Evolutionary conservation across 208 protist genomes (phyloP).

Genomic region (Angomonas ambiguus): DNA sequence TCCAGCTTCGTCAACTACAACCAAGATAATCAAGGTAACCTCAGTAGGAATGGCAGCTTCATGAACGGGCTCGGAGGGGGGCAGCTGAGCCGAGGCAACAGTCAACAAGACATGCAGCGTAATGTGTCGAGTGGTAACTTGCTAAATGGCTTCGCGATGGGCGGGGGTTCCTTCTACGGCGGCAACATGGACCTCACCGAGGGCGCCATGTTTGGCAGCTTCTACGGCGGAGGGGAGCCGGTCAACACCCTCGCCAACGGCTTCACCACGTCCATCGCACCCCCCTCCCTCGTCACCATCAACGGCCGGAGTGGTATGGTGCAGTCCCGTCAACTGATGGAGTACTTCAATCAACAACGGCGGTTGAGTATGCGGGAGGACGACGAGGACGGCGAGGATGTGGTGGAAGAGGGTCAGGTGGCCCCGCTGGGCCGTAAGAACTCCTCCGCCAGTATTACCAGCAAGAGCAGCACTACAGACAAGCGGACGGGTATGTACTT

Average conservation of each 20-base stretch:
- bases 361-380: slow-evolving; percentile 17
- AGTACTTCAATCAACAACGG: not conserved
- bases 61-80: not conserved
- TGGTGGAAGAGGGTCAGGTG: slow-evolving; percentile 14
- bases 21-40: not conserved
- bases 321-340: not conserved
- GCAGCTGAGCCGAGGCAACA: not conserved
- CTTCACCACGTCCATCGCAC: not conserved
- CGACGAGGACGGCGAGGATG: slow-evolving; percentile 19
- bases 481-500: slow-evolving; percentile 72
- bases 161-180: slow-evolving; percentile 3
- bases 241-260: not conserved
- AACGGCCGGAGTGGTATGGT: not conserved
- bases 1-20: not conserved
- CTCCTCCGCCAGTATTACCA: slow-evolving; percentile 26
- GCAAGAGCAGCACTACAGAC: slow-evolving; percentile 35
- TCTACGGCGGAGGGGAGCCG: slow-evolving; percentile 2
- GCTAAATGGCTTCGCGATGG: slow-evolving; percentile 14
- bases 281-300: not conserved
- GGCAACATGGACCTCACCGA: not conserved
- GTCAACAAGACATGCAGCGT: slow-evolving; percentile 20
- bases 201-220: not conserved
- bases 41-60: slow-evolving; percentile 28
- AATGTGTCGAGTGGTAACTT: slow-evolving; percentile 36
- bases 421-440: slow-evolving; percentile 35